Conservation (phyloP, 163 green algal genomes). For the Scenedesmus sp. region DNA sequence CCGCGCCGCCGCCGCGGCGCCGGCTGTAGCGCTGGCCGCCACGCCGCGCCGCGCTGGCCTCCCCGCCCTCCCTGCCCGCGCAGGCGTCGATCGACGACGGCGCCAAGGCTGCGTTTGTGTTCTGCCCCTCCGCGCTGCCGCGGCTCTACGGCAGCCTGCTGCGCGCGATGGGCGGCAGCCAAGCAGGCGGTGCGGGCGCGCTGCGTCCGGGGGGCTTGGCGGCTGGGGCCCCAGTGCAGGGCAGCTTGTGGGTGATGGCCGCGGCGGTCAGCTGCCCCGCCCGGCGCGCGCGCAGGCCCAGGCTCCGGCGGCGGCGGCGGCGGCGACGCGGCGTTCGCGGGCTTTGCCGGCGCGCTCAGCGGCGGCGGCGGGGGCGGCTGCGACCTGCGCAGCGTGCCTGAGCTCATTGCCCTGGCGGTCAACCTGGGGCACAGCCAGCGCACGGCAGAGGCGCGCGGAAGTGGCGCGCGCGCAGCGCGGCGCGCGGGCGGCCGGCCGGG, state of each 20-base stretch:
- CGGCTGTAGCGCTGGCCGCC: too few species aligned
- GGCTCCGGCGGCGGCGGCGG: neutral
- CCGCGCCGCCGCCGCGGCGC: too few species aligned
- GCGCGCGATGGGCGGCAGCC: constrained; percentile 48
- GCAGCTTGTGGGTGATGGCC: too few species aligned
- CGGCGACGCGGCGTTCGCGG: neutral
- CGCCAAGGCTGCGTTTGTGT: constrained; percentile 82
- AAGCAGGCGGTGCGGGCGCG: too few species aligned
- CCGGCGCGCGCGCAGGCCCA: too few species aligned
- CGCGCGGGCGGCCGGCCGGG: too few species aligned
- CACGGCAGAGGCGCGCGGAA: constrained; percentile 72
- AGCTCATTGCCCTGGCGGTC: constrained; percentile 87
- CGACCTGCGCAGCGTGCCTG: constrained; percentile 68
- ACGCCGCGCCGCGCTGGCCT: too few species aligned
- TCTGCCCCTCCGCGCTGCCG: constrained; percentile 71
- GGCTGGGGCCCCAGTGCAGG: neutral
- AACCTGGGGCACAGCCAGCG: constrained; percentile 82
- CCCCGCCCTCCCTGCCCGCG: too few species aligned
- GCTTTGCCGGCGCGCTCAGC: constrained; percentile 13
- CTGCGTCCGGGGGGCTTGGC: too few species aligned
- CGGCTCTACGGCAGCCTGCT: constrained; percentile 70
- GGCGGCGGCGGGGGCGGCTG: neutral
- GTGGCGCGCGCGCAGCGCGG: too few species aligned
- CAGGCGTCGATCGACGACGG: constrained; percentile 85
- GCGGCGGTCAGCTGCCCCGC: too few species aligned